Evolutionary conservation across 2,329 filamentous ascomycete species (phyloP).

Genomic region (Hypoxylon sp.): DNA sequence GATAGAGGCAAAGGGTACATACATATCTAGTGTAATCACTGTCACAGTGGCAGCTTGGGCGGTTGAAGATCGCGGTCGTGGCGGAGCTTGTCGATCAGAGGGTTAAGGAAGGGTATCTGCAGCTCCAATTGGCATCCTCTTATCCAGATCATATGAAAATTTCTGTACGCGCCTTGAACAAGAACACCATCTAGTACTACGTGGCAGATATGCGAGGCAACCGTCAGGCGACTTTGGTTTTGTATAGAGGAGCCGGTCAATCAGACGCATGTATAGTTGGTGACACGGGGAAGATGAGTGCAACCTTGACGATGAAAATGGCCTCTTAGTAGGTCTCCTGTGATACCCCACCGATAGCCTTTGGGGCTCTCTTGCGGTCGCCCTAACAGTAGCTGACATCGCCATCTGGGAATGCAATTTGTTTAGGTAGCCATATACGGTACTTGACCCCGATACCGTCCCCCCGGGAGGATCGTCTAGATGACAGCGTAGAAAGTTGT

Average conservation of each 20-base stretch:
- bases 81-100: conserved; percentile 43
- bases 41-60: conserved; percentile 3
- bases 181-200: conserved; percentile 40
- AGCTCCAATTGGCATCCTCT: conserved; percentile 44
- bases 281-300: conserved; percentile 34
- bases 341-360: conserved; percentile 27
- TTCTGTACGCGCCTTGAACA: conserved; percentile 31
- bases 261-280: conserved; percentile 24
- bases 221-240: conserved; percentile 35
- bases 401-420: not conserved
- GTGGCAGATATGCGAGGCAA: conserved; percentile 44
- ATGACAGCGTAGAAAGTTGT: conserved; percentile 28
- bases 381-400: not conserved
- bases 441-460: not conserved
- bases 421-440: not conserved
- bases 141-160: conserved; percentile 35
- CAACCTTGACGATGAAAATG: conserved; percentile 25
- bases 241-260: conserved; percentile 27
- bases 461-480: conserved; percentile 20
- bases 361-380: conserved; percentile 4
- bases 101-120: conserved; percentile 43
- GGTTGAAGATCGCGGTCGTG: conserved; percentile 36
- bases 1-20: conserved; percentile 12
- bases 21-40: conserved; percentile 38
- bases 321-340: conserved; percentile 19